Base-by-base conservation (phyloP, 2,329 filamentous ascomycete genomes). In the Fusarium chlamydosporum region DNA sequence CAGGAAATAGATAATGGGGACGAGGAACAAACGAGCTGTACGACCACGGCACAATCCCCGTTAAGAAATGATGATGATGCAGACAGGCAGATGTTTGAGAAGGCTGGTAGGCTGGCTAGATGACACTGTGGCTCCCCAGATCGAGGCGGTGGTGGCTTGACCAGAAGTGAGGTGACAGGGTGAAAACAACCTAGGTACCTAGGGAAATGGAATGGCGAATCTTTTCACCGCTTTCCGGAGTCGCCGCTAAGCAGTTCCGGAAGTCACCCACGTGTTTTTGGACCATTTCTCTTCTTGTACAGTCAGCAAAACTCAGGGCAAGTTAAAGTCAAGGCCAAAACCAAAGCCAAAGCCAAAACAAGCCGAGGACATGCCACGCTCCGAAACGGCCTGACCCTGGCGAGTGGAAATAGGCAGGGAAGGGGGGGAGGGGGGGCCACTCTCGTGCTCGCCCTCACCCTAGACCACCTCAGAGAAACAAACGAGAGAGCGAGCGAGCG, bases 251-350 rank as follows among this genome's bases (percentile, higher is more conserved):
- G 62, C 72, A 62, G 33, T 74, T 73, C 64, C 69, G 72, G 72
- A 72, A 74, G 61, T 57, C 55, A 56, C 63, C 72, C 72, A 74
- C 72, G 72, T 74, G 72, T 74, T 73, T 73, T 73, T 61, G 51
- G 56, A 46, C 51, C 53, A 65, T 50, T 51, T 62, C 46, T 61
- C 65, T 72, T 55, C 6, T 34, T 45, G 64, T 71, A 58, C 38
- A 41, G 51, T 68, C 57, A 73, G 63, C 58, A 67, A 34, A 15
- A 47, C 51, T 56, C 13, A 15, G 45, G 31, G 18, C 37, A 40
- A 40, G 37, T n/a, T n/a, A 40, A 20, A 41, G 38, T 18, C 9
- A 41, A 20, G 20, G 38, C 31, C 45, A 50, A 26, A 50, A 12
- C 16, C 31, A 37, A 35, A 35, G 33, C 45, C 26, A 35, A 48